A percentile compares a stretch with the other conserved stretches of the same genome.
These are phyloP conservation scores for Orbilia brochopaga DNA, from an alignment of 2,329 filamentous ascomycete genomes.

Conservation along the genomic window DNA sequence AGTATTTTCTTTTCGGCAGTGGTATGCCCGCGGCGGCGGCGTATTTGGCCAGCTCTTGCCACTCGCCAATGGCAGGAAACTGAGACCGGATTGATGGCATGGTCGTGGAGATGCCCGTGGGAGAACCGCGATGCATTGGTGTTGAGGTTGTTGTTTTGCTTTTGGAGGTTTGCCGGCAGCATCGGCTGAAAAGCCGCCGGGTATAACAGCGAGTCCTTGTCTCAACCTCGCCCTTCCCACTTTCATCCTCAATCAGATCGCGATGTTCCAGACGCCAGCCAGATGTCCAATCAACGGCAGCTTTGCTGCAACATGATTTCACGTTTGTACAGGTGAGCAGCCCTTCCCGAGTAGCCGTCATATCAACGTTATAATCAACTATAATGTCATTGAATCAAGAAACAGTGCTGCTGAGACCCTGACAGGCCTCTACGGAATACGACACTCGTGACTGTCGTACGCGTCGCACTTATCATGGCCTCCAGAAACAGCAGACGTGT, in stretches of 20 bases:
- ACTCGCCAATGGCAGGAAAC: background rate
- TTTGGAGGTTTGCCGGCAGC: constrained; percentile 37
- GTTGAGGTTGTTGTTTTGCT: constrained; percentile 35
- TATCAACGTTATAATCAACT: no score
- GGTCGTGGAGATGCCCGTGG: background rate
- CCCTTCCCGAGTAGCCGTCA: no score
- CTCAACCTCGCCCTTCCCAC: constrained; percentile 15
- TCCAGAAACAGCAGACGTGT: no score
- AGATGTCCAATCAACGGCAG: no score
- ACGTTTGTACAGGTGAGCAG: no score
- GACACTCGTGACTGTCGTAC: no score
- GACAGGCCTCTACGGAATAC: no score
- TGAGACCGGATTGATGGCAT: background rate
- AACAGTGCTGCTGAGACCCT: no score
- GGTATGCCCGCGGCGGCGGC: constrained; percentile 16
- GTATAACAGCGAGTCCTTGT: constrained; percentile 39
- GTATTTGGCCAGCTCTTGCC: background rate
- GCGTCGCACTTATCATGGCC: no score
- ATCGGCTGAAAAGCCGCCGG: constrained; percentile 50
- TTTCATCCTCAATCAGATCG: constrained; percentile 20
- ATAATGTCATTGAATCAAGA: no score
- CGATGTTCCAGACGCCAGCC: background rate
- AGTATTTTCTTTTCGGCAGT: constrained; percentile 30
- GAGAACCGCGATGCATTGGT: constrained; percentile 15
- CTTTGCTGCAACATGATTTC: no score